Percentiles rank a stretch among this genome's conserved stretches.
These are phyloP conservation scores for Tetratostichococcus sp. DNA, from an alignment of 139 green algal species.

Conservation along the genomic window DNA sequence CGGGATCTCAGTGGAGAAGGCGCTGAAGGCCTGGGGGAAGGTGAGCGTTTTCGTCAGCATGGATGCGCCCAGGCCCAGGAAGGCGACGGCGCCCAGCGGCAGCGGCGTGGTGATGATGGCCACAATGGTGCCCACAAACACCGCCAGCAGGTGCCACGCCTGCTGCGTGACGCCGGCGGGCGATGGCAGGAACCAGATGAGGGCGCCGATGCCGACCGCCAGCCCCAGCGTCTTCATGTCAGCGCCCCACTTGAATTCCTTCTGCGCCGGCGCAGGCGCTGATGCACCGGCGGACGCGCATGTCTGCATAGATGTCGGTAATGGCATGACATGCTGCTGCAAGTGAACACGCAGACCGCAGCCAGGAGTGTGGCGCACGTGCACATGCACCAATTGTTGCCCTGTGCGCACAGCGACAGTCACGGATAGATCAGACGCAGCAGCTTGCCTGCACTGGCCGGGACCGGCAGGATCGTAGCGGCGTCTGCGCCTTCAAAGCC, in stretches of 20 bases:
- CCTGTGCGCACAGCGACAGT: not conserved
- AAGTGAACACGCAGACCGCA: no score
- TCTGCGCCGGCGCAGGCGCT: not conserved
- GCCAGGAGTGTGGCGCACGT: no score
- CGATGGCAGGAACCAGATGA: constrained; percentile 77
- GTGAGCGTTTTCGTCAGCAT: constrained; percentile 95
- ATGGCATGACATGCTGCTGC: not conserved
- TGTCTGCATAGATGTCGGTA: not conserved
- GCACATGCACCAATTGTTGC: no score
- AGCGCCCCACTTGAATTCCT: constrained; percentile 76
- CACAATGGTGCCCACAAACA: constrained; percentile 88
- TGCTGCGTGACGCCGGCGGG: constrained; percentile 63
- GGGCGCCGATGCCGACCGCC: constrained; percentile 66
- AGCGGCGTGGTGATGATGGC: constrained; percentile 95
- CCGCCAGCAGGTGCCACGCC: constrained; percentile 88
- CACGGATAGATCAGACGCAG: not conserved
- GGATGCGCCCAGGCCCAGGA: constrained; percentile 88
- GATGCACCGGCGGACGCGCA: not conserved
- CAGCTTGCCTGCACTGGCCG: not conserved
- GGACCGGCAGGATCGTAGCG: not conserved
- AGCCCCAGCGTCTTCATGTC: constrained; percentile 86
- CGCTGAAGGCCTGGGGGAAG: constrained; percentile 93
- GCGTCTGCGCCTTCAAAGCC: not conserved
- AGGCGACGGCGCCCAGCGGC: constrained; percentile 93
- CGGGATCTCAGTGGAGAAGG: constrained; percentile 94